phyloP scores from a whole-genome alignment of 176 grass and related monocot species.

The Olyra latifolia region DNA sequence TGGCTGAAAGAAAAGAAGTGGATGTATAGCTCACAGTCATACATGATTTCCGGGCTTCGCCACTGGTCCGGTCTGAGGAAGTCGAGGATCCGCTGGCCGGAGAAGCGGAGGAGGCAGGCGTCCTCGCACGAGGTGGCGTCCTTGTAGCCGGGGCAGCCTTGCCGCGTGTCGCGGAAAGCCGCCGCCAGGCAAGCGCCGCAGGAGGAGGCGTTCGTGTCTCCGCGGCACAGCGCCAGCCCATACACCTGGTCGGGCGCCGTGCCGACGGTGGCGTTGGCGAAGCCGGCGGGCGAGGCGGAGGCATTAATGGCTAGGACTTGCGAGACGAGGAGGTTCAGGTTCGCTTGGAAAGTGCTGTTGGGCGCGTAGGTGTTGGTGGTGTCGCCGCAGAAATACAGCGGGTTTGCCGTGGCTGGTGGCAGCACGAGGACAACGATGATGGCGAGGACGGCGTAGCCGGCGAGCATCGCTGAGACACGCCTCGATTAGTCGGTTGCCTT shows the following conservation, averaged over 20 bases:
- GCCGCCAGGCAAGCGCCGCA: constrained; percentile 46
- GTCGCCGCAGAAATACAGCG: too few relatives aligned
- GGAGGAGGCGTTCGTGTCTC: constrained; percentile 39
- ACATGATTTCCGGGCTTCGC: not conserved
- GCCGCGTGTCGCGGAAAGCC: not conserved
- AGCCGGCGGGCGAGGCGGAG: constrained; percentile 10
- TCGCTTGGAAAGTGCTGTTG: constrained; percentile 32
- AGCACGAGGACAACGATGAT: not conserved
- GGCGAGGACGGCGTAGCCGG: not conserved
- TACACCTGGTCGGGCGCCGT: not conserved
- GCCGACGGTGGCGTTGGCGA: constrained; percentile 30
- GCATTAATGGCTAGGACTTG: constrained; percentile 19
- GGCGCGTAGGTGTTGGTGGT: not conserved
- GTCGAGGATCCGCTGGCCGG: constrained; percentile 35
- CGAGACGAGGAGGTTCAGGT: constrained; percentile 12
- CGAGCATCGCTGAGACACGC: constrained; percentile 11
- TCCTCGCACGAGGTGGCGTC: constrained; percentile 31
- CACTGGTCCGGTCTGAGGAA: constrained; percentile 14
- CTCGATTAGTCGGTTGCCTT: too few relatives aligned
- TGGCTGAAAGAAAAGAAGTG: not conserved
- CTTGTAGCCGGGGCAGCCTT: constrained; percentile 10
- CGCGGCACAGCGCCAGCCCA: constrained; percentile 59
- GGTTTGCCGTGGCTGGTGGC: not conserved
- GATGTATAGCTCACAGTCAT: not conserved
- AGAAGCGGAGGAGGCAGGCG: constrained; percentile 46